Evolutionary conservation across 129 eudicot species (phyloP).

Genomic region (Cynara cardunculus): DNA sequence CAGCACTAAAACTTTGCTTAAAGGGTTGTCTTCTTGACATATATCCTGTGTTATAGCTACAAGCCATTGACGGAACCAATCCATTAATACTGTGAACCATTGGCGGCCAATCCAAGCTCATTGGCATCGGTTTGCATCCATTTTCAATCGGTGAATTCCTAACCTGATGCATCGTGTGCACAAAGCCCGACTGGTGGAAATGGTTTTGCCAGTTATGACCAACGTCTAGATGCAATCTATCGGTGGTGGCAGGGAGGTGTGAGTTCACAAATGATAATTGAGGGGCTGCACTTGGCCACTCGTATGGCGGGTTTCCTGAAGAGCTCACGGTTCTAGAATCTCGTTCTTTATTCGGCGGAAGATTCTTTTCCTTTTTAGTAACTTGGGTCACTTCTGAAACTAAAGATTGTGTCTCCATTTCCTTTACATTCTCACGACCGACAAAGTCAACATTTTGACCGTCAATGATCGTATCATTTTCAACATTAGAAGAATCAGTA

Average conservation of each 20-base stretch:
- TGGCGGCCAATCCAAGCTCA: slow-evolving; percentile 86
- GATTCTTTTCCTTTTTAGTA: slow-evolving; percentile 22
- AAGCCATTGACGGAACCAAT: slow-evolving; percentile 42
- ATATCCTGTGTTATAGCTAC: slow-evolving; percentile 54
- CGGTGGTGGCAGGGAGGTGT: slow-evolving; percentile 77
- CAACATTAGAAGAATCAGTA: slow-evolving; percentile 20
- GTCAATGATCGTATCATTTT: slow-evolving; percentile 5
- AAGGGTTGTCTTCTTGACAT: slow-evolving; percentile 51
- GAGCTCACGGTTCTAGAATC: slow-evolving; percentile 32
- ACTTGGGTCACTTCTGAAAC: slow-evolving; percentile 22
- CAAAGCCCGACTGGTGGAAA: slow-evolving; percentile 58
- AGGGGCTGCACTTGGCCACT: slow-evolving; percentile 73
- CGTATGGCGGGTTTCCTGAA: slow-evolving; percentile 56
- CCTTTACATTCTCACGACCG: slow-evolving; percentile 21
- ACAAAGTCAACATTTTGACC: slow-evolving; percentile 16
- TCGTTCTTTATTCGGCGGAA: slow-evolving; percentile 28
- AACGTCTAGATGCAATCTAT: slow-evolving; percentile 82
- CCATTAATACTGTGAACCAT: slow-evolving; percentile 47
- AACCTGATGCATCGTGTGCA: slow-evolving; percentile 56
- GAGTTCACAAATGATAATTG: slow-evolving; percentile 52
- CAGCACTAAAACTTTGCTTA: slow-evolving; percentile 35
- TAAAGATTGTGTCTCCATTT: slow-evolving; percentile 25
- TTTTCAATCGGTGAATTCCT: slow-evolving; percentile 52
- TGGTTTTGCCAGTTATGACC: slow-evolving; percentile 73
- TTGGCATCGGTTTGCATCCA: slow-evolving; percentile 43